Base-by-base conservation (phyloP, 352 stramenopile species). In the Albugo laibachii region DNA sequence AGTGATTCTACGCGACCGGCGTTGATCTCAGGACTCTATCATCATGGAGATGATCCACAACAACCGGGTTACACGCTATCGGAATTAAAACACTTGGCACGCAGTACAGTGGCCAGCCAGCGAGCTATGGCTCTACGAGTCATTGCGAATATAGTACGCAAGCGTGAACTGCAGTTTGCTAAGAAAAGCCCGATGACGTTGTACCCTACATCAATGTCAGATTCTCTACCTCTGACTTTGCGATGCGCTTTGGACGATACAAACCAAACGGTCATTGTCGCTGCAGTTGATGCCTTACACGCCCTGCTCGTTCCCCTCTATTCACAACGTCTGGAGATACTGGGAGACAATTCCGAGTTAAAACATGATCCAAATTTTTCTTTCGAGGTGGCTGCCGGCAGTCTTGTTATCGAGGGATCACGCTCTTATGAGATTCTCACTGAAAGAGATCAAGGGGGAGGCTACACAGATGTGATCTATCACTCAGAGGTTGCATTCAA, bases 31-130 rank as follows among this genome's bases (percentile, higher is more conserved):
- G 77, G 77, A 13, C 60, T 89, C 0, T 87, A 82, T 44, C 77
- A 89, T 44, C 77, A 89, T 44, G 77, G 77, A 0, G 71, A 87
- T 38, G 68, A 85, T 14, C 77, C 74, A 0, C 62, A 85, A 0
- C 65, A 58, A 20, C 61, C 77, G 1, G 77, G 77, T 2, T 89
- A 87, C 54, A 89, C 74, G 8, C 54, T 83, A 36, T 55, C 63
- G 2, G 77, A 89, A 48, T 62, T 89, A 8, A 45, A 87, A 5
- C 66, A 82, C 8, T 58, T 89, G 11, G 69, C 77, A 3, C 69
- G 74, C 11, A 83, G 69, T 42, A 81, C 68, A 15, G 68, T 85
- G 8, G 60, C 71, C 8, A 84, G 67, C 16, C 77, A 89, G 19
- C 71, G 72, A 10, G 60, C 72, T 2, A 67, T 89, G 61, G 68